These are phyloP conservation scores for Primulina eburnea DNA, from an alignment of 257 asterid genomes.

Conservation along the genomic window DNA sequence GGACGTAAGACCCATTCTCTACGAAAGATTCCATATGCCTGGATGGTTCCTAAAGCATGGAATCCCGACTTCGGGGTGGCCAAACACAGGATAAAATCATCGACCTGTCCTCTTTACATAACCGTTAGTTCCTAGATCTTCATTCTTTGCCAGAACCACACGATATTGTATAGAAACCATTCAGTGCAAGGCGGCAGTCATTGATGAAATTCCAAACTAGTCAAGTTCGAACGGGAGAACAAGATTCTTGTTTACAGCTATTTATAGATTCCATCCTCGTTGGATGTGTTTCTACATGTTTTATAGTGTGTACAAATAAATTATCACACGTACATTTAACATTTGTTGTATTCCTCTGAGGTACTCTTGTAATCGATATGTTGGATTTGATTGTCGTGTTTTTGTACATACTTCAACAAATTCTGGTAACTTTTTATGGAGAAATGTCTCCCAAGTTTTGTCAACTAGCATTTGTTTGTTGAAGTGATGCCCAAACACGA, in stretches of 20 bases:
- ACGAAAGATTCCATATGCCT: constrained; percentile 85
- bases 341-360: constrained; percentile 16
- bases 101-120: constrained; percentile 18
- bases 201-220: constrained; percentile 27
- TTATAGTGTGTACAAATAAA: constrained; percentile 30
- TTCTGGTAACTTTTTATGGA: constrained; percentile 11
- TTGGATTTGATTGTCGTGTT: constrained; percentile 31
- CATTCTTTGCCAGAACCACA: constrained; percentile 34
- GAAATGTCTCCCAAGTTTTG: constrained; percentile 8
- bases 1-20: constrained; percentile 68
- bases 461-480: not conserved
- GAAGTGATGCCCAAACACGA: not conserved
- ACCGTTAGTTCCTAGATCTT: constrained; percentile 23
- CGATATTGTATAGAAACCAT: constrained; percentile 48
- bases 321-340: constrained; percentile 24
- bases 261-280: constrained; percentile 27
- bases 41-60: constrained; percentile 91
- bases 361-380: constrained; percentile 20
- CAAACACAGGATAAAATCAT: constrained; percentile 33
- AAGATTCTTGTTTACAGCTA: constrained; percentile 36
- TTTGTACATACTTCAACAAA: constrained; percentile 28
- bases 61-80: constrained; percentile 62
- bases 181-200: constrained; percentile 32
- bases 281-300: constrained; percentile 23
- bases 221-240: constrained; percentile 25